phyloP scores from a whole-genome alignment of 129 eudicot species.

The Erigeron canadensis region DNA sequence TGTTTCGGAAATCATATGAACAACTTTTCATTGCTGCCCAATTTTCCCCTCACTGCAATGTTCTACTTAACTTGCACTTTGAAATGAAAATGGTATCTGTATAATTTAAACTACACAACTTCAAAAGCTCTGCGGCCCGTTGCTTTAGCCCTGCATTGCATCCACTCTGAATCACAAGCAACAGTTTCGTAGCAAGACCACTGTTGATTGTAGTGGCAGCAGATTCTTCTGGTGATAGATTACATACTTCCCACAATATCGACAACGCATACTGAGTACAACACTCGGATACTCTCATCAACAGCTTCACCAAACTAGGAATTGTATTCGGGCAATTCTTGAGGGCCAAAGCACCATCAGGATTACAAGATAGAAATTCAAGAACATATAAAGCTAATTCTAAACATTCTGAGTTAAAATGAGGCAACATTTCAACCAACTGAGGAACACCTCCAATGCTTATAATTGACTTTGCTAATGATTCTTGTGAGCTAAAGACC shows the following conservation, averaged over 20 bases:
- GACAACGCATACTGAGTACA: conserved; percentile 44
- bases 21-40: conserved; percentile 10
- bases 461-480: conserved; percentile 34
- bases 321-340: conserved; percentile 45
- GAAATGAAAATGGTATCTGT: conserved; percentile 54
- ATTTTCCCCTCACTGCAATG: conserved; percentile 32
- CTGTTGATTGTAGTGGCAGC: conserved; percentile 42
- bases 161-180: conserved; percentile 51
- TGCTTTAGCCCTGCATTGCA: conserved; percentile 50
- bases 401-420: conserved; percentile 44
- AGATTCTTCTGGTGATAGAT: conserved; percentile 50
- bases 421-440: conserved; percentile 42
- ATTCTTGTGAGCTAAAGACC: conserved; percentile 29
- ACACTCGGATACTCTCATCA: conserved; percentile 52
- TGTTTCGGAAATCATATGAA: conserved; percentile 1
- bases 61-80: conserved; percentile 56
- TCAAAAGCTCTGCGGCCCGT: conserved; percentile 46
- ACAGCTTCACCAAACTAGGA: conserved; percentile 43
- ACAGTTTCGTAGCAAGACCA: conserved; percentile 60
- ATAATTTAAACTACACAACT: conserved; percentile 53
- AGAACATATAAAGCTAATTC: conserved; percentile 36
- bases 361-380: conserved; percentile 34
- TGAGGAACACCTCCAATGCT: conserved; percentile 48
- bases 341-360: conserved; percentile 46
- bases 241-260: conserved; percentile 46